Evolutionary conservation across 163 green algal genomes (phyloP), one percentile per base, ranked within the genome.

Genomic region (Coccomyxa subellipsoidea): DNA sequence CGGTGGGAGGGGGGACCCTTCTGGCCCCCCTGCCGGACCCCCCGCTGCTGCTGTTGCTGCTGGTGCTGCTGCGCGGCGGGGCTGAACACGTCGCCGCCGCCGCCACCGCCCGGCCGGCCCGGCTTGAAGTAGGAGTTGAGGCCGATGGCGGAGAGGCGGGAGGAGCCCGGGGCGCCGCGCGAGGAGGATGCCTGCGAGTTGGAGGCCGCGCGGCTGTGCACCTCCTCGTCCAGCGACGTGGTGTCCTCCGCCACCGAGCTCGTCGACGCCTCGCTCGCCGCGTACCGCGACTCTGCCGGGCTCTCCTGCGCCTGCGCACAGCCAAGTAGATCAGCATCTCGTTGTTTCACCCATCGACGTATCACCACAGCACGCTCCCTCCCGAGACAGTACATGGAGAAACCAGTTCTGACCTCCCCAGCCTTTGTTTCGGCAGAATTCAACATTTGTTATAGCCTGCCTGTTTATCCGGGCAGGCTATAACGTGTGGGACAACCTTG

Each of bases 121-220:
- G 47, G 47, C 47, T 59, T 59, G 47, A 59, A 59, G 47, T 59
- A 59, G 47, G 47, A 59, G 47, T 12, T 59, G 15, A 59, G 47
- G 15, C 47, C 47, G 47, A 59, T 59, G 21, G 47, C 21, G 47
- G 15, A 27, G 47, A 59, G 47, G 72, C 78, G 84, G 81, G 77
- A 88, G 78, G 59, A 84, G 71, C 27, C 76, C 76, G 37, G 84
- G 80, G 73, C 39, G 4, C 18, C 66, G 2, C 66, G 27, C 29
- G 66, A 73, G 66, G 66, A 36, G 18, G 66, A 73, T n/a, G 66
- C 66, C 27, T 73, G 66, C 27, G 66, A 73, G 7, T 73, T 73
- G 66, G 66, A 73, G 7, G 66, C n/a, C 18, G n/a, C 66, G 66
- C 66, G 66, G 66, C 66, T 73, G 66, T 36, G 29, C n/a, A 34